Evolutionary conservation across 192 early-diverging fungal species (phyloP), one percentile per base, ranked within the genome.

Genomic region (Phlyctochytrium planicorne): DNA sequence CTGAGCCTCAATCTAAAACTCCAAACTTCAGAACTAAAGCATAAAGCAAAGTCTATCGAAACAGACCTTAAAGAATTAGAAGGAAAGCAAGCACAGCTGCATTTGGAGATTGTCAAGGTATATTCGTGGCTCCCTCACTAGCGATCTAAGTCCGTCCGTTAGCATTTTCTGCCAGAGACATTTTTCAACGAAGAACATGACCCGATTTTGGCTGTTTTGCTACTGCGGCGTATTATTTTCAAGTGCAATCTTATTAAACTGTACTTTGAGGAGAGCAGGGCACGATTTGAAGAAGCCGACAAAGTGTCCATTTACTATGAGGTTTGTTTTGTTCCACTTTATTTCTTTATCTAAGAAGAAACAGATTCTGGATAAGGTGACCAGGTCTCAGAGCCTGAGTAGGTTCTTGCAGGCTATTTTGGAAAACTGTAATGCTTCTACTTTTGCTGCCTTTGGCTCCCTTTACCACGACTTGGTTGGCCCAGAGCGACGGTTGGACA

Each of bases 41-140:
- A 91, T 2, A 89, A 93, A 67, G 91, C 94, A 24, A 93, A 92
- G 78, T 84, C 91, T 16, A 89, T 98, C 36, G 96, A 98, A 76
- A 75, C 96, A 35, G 94, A 96, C 63, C 77, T 98, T 61, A 87
- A 91, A 14, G 90, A 91, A 50, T 75, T 98, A 23, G 94, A 98
- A 20, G 91, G 89, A 25, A 74, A 82, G 2, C 94, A 98, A 75
- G 93, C 92, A 0, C 81, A 80, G 0, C 88, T 92, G 72, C 87
- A 91, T 47, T 60, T 93, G 34, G 80, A 77, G 34, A 66, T 82
- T 36, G 20, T 83, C 17, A 75, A 63, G 60, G 65, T 68, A 25
- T 10, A 20, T 35, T n/a, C 52, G 4, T 55, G 34, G 47, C 25
- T 57, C 6, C 31, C 29, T 69, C 55, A 23, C 30, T 36, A n/a